Evolutionary conservation across 2,329 filamentous ascomycete genomes (phyloP).

Genomic region (Geosmithia flava): DNA sequence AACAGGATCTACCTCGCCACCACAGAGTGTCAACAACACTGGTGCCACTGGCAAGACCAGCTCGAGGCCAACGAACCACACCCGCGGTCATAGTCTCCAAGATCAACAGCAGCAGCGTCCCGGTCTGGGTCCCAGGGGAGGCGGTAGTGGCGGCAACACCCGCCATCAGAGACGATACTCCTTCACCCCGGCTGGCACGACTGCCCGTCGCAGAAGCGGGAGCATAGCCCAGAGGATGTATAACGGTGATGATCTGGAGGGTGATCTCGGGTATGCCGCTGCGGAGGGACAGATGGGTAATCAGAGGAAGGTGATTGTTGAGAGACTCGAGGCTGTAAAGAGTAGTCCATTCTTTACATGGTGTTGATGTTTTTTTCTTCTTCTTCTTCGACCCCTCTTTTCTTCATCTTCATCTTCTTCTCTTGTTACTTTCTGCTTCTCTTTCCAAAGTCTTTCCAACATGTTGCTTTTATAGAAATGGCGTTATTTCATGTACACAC

Average conservation of each 20-base stretch:
- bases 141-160: background rate
- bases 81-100: conserved; percentile 16
- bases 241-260: conserved; percentile 69
- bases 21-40: background rate
- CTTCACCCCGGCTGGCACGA: conserved; percentile 27
- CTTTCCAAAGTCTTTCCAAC: no score
- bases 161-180: conserved; percentile 37
- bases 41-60: background rate
- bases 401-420: background rate
- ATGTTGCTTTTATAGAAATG: no score
- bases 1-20: no score
- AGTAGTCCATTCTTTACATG: conserved; percentile 95
- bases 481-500: no score
- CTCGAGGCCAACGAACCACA: conserved; percentile 24
- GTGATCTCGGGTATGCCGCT: conserved; percentile 87
- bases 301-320: conserved; percentile 89
- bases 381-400: background rate
- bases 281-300: conserved; percentile 90
- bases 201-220: conserved; percentile 31
- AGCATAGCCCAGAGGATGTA: conserved; percentile 41
- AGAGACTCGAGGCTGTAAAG: conserved; percentile 91
- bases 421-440: conserved; percentile 3
- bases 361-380: conserved; percentile 46
- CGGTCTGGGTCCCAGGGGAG: no score
- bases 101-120: conserved; percentile 11